Evolutionary conservation across 164 flowering plant species (phyloP), one percentile per base, ranked within the genome.

Genomic region (Kalanchoe fedtschenkoi): DNA sequence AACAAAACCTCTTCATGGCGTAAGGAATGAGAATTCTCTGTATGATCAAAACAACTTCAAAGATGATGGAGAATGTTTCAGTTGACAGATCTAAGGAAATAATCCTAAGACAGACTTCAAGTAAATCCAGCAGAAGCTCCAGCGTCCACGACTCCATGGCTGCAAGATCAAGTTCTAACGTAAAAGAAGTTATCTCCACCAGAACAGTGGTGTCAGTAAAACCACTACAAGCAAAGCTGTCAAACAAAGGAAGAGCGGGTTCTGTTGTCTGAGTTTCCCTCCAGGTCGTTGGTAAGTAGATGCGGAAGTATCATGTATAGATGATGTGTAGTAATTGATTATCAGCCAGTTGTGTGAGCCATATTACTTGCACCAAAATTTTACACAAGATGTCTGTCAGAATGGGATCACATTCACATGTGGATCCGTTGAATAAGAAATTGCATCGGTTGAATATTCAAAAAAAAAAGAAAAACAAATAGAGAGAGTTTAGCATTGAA

Each of bases 1-100:
- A 34, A 58, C 11, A 16, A 34, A 58, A 2, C 38, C 28, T n/a
- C 41, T 14, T 24, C 33, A 13, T n/a, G 38, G 61, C 22, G 11
- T 6, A 15, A 37, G 38, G 33, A 58, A 34, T 58, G 28, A 58
- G 28, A 37, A 58, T 34, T 37, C 42, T 2, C 26, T 22, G 28
- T 33, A 58, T 19, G 61, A 37, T 26, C 39, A 58, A 34, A n/a
- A 34, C 41, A 33, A 24, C n/a, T 58, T 41, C n/a, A 37, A 34
- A n/a, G 61, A 58, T 58, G 61, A 37, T 32, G 41, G 61, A 37
- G 6, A 39, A 33, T 58, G 22, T 58, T 32, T 13, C 26, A n/a
- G 19, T 19, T 1, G 61, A 34, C 24, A 37, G 24, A 3, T 37
- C 61, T n/a, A 32, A 58, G 19, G 42, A 58, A 58, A n/a, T 22